These are phyloP conservation scores for Aspergillus heteromorphus DNA, from an alignment of 495 filamentous ascomycete genomes.

Conservation along the genomic window DNA sequence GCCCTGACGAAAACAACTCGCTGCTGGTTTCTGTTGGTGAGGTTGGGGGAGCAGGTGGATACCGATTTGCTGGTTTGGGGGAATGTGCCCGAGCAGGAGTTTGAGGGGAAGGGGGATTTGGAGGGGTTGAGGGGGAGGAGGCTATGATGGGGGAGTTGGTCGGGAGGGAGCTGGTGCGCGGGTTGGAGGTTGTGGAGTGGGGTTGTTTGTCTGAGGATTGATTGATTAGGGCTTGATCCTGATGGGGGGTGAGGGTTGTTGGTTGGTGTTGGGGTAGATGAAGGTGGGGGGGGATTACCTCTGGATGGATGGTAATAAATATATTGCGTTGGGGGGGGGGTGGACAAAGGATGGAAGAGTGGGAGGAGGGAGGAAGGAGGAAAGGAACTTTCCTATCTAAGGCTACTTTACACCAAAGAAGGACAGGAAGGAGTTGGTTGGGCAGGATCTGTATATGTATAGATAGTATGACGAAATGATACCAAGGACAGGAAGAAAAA, in stretches of 20 bases:
- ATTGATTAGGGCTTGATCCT: not conserved
- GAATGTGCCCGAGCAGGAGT: constrained; percentile 81
- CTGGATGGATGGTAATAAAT: too few relatives aligned
- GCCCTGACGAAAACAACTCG: constrained; percentile 19
- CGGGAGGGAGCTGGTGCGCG: constrained; percentile 57
- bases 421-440: too few relatives aligned
- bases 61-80: constrained; percentile 87
- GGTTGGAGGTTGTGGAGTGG: constrained; percentile 78
- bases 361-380: too few relatives aligned
- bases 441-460: too few relatives aligned
- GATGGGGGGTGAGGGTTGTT: not conserved
- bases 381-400: too few relatives aligned
- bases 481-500: too few relatives aligned
- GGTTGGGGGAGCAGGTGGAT: constrained; percentile 59
- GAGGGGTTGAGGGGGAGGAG: constrained; percentile 46
- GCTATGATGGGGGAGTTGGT: constrained; percentile 59
- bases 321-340: too few relatives aligned
- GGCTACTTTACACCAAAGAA: too few relatives aligned
- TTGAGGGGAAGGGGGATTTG: constrained; percentile 40
- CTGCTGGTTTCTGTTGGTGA: constrained; percentile 51
- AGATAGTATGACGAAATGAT: too few relatives aligned
- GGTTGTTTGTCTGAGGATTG: constrained; percentile 56
- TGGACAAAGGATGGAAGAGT: not conserved
- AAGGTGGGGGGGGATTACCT: too few relatives aligned
- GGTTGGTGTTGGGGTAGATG: not conserved